Base-by-base conservation (phyloP, 768 basidiomycete species). In the Chalciporus pseudorubinellus region DNA sequence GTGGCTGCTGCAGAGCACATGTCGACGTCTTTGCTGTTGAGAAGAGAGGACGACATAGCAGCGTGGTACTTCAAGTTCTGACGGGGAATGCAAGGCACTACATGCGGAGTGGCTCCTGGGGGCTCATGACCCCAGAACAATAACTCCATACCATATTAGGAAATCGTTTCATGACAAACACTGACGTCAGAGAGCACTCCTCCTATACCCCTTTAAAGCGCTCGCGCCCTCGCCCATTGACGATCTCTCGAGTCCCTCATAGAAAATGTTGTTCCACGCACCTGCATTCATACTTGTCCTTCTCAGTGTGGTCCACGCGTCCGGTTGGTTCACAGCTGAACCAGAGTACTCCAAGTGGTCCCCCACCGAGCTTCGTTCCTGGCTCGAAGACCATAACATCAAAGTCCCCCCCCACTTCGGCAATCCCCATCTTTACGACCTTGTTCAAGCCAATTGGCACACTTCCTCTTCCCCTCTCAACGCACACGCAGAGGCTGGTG, bases 381-480 rank as follows among this genome's bases (percentile, higher is more conserved):
- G 88, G 86, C 82, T 92, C 48, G 73, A 81, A 39, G 77, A 81
- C 0, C 85, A 87, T 69, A 76, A 78, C 51, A 75, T 90, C 61
- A 70, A 76, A 4, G 65, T 82, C 18, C 83, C 83, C 4, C 55
- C 74, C 39, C 71, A 79, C 9, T 72, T 76, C 29, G 63, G 72
- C 3, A 70, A 58, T 63, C 18, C 68, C 58, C 29, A 76, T 72
- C 66, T 72, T 29, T 67, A 73, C 56, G 71, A 71, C 31, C 75
- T 80, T 43, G 88, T 89, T 48, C 72, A 80, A 26, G 67, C 77
- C 3, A 86, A 89, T 65, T 91, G 86, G 85, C 56, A 62, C 8
- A 58, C 41, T 5, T 46, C 45, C 1, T 59, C 54, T 18, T 41
- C 68, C 21, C 40, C 66, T 75, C 55, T 59, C 67, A 13, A 75